Evolutionary conservation across 257 asterid species (phyloP).

Genomic region (Linaria vulgaris): DNA sequence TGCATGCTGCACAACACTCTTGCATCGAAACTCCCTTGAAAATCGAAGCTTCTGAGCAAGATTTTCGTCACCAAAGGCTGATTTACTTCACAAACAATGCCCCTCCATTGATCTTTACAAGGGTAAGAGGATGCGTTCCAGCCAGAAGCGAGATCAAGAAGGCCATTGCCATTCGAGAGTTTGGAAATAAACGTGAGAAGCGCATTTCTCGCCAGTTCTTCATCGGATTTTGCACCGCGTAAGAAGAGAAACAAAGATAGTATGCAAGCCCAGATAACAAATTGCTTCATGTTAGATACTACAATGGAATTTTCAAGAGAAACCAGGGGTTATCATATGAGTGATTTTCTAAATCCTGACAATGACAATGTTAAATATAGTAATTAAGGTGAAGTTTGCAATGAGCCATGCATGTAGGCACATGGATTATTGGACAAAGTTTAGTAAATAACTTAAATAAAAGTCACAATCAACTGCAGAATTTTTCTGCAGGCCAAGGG

Average conservation of each 20-base stretch:
- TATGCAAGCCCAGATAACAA: conserved; percentile 28
- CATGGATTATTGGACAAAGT: conserved; percentile 21
- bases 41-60: too few relatives aligned
- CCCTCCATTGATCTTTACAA: too few relatives aligned
- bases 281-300: conserved; percentile 34
- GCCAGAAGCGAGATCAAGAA: too few relatives aligned
- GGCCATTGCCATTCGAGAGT: too few relatives aligned
- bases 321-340: neutral
- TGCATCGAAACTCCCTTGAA: too few relatives aligned
- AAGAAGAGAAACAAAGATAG: conserved; percentile 32
- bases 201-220: too few relatives aligned
- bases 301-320: neutral
- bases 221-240: conserved; percentile 30
- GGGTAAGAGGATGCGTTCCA: too few relatives aligned
- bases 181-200: too few relatives aligned
- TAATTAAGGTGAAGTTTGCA: conserved; percentile 34
- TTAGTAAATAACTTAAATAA: conserved; percentile 15
- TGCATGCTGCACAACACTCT: too few relatives aligned
- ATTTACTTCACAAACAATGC: too few relatives aligned
- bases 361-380: conserved; percentile 15
- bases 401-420: conserved; percentile 15
- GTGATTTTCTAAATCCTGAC: conserved; percentile 19
- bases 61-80: too few relatives aligned
- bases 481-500: conserved; percentile 35
- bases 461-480: neutral